Conservation (phyloP, 164 flowering plant genomes). For the Houttuynia cordata region DNA sequence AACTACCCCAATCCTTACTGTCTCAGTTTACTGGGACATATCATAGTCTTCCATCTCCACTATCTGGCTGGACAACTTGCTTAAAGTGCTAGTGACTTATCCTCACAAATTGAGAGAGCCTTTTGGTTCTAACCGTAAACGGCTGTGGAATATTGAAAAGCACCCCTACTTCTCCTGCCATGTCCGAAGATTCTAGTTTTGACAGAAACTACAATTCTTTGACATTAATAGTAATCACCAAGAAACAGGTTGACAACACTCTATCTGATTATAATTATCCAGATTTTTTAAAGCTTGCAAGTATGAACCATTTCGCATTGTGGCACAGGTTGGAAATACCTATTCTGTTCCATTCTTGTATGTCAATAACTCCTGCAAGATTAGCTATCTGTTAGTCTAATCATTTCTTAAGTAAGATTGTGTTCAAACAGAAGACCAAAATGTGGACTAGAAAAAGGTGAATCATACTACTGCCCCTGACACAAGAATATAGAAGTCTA, state of each 20-base stretch:
- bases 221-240: slow-evolving; percentile 1
- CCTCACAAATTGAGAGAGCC: slow-evolving; percentile 69
- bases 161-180: slow-evolving; percentile 83
- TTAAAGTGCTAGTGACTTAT: slow-evolving; percentile 73
- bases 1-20: too few relatives aligned
- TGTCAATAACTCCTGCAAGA: slow-evolving; percentile 59
- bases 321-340: slow-evolving; percentile 21
- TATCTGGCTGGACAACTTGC: slow-evolving; percentile 48
- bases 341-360: slow-evolving; percentile 57
- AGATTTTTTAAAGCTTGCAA: too few relatives aligned
- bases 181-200: slow-evolving; percentile 44
- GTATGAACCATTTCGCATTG: background rate
- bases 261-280: too few relatives aligned
- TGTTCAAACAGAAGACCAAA: background rate
- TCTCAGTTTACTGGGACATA: too few relatives aligned
- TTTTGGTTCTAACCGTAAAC: slow-evolving; percentile 77
- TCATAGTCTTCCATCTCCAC: slow-evolving; percentile 46
- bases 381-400: slow-evolving; percentile 7
- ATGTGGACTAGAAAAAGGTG: background rate
- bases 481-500: slow-evolving; percentile 77
- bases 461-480: slow-evolving; percentile 71
- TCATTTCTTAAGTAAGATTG: background rate
- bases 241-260: background rate
- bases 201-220: slow-evolving; percentile 35
- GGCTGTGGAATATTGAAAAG: slow-evolving; percentile 79